Evolutionary conservation across 768 basidiomycete species (phyloP), one percentile per base, ranked within the genome.

Genomic region (Pisolithus marmoratus): DNA sequence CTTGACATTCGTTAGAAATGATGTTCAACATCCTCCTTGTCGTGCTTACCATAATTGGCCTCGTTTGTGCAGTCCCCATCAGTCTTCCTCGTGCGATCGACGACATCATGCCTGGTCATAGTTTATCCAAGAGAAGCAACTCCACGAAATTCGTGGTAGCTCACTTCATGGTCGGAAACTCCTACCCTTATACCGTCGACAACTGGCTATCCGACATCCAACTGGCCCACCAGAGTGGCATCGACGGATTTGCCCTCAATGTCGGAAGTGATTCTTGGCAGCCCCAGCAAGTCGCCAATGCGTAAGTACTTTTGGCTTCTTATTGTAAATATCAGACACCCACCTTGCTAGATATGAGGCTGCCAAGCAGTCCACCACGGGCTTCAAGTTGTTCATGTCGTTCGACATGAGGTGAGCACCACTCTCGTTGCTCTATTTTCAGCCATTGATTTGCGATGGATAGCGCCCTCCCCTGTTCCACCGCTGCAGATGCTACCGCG

Each of bases 361-460:
- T 29, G 84, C 85, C 4, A 61, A 61, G 17, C 70, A 76, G 46
- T 74, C 75, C 23, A 75, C 73, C 17, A 70, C 78, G 9, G 71
- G 72, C 47, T 89, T 90, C 73, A 83, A 85, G 63, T 70, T 91
- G 46, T 90, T 89, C 68, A 60, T 90, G 53, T 88, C 85, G 14
- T 79, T 90, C 46, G 89, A 91, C 60, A 89, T 88, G 88, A 70
- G 81, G 82, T 85, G 59, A 58, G 74, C 76, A 49, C 22, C 14
- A 46, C 46, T 37, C 3, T 41, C 38, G 5, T 50, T 29, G 22
- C 12, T 43, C n/a, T 5, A 7, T 38, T 34, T 46, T 23, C 37
- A 47, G 24, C 56, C 43, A 42, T 44, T 48, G 14, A 38, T 20
- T 24, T 23, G 3, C 19, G 40, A 50, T 23, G 45, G 5, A 26